These are phyloP conservation scores for Choanephora cucurbitarum DNA, from an alignment of 371 early-diverging fungal species.

Conservation along the genomic window DNA sequence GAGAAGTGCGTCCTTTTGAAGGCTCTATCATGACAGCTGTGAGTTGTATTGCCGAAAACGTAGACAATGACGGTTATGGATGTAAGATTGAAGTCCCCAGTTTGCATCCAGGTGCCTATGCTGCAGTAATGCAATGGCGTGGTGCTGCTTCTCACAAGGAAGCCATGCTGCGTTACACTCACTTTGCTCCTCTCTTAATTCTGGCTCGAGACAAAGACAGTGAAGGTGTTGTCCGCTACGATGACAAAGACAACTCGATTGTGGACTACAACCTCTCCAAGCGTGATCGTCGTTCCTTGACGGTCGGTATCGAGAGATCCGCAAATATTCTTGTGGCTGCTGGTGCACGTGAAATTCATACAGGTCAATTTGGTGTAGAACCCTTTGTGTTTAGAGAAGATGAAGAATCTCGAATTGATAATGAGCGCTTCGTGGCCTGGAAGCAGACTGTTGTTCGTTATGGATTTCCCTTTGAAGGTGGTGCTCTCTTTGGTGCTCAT, in stretches of 20 bases:
- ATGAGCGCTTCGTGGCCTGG: conserved; percentile 40
- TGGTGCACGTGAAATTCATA: conserved; percentile 68
- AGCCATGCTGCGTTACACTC: conserved; percentile 50
- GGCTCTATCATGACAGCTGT: conserved; percentile 76
- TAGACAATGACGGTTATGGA: conserved; percentile 66
- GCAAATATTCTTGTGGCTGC: conserved; percentile 41
- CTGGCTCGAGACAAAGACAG: conserved; percentile 73
- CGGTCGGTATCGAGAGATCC: conserved; percentile 49
- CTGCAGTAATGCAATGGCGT: conserved; percentile 59
- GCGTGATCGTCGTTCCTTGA: conserved; percentile 56
- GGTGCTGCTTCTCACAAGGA: conserved; percentile 55
- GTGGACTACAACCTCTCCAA: conserved; percentile 54
- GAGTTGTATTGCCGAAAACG: conserved; percentile 49
- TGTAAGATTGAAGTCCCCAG: conserved; percentile 71
- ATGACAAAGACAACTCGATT: conserved; percentile 29
- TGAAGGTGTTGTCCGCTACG: conserved; percentile 33
- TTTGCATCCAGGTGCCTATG: conserved; percentile 54
- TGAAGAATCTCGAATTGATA: conserved; percentile 35
- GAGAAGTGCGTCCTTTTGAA: neutral
- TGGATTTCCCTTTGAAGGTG: conserved; percentile 9
- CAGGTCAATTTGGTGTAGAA: conserved; percentile 40
- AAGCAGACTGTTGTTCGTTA: conserved; percentile 14
- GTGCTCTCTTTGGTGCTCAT: conserved; percentile 52
- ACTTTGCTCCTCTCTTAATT: conserved; percentile 56
- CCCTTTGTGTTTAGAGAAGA: conserved; percentile 30